These are phyloP conservation scores for Globisporangium polare DNA, from an alignment of 352 stramenopile species.

Conservation along the genomic window DNA sequence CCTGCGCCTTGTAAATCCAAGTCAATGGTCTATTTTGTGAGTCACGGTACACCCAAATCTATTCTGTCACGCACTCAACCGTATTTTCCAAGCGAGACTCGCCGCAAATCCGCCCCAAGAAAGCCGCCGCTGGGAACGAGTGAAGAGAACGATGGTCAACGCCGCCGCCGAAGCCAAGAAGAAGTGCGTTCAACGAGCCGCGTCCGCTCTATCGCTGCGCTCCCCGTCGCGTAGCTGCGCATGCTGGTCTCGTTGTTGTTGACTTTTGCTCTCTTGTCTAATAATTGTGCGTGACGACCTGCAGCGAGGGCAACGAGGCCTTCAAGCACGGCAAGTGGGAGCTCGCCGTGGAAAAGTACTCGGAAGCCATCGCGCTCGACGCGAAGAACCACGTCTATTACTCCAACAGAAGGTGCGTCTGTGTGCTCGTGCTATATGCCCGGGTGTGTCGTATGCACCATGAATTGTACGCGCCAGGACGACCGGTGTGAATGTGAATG, in stretches of 20 bases:
- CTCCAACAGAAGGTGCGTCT: conserved; percentile 85
- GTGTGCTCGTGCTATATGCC: not conserved
- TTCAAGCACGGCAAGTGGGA: conserved; percentile 92
- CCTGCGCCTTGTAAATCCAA: too few relatives aligned
- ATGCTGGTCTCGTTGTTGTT: not conserved
- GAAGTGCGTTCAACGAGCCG: conserved; percentile 36
- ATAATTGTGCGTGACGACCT: not conserved
- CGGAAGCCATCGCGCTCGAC: conserved; percentile 89
- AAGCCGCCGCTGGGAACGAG: not conserved
- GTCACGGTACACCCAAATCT: too few relatives aligned
- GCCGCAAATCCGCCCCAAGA: not conserved
- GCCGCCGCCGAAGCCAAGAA: conserved; percentile 79
- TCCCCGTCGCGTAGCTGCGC: not conserved
- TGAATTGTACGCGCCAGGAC: too few relatives aligned
- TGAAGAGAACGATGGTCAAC: conserved; percentile 44
- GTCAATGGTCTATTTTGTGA: too few relatives aligned
- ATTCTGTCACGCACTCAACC: not conserved
- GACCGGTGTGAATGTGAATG: too few relatives aligned
- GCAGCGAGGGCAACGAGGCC: conserved; percentile 92
- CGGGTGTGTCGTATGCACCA: not conserved
- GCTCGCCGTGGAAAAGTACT: conserved; percentile 91
- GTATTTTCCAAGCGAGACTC: not conserved
- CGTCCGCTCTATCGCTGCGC: not conserved
- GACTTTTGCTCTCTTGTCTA: not conserved
- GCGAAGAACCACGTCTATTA: conserved; percentile 90